Conservation (phyloP, 2,329 filamentous ascomycete genomes). For the Penicillium sp. region DNA sequence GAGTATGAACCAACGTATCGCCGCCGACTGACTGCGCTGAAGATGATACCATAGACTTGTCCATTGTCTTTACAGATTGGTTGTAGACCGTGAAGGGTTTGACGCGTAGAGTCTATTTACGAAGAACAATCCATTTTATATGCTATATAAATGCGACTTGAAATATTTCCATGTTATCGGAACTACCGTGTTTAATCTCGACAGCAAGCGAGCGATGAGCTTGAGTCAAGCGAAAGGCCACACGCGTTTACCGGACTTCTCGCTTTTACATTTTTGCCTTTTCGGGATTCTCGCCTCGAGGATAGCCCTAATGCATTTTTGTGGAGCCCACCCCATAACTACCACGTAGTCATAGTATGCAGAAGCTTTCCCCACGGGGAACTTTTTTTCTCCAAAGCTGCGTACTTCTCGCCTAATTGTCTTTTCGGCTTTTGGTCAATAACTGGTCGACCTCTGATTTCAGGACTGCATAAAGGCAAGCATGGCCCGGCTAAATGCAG, state of each 20-base stretch:
- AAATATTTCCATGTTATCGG: not conserved
- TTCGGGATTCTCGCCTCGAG: not conserved
- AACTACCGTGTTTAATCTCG: not conserved
- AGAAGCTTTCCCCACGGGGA: too few species aligned
- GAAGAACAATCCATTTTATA: too few species aligned
- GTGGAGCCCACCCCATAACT: too few species aligned
- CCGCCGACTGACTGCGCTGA: not conserved
- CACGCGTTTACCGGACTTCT: not conserved
- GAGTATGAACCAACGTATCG: not conserved
- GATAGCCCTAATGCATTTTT: too few species aligned
- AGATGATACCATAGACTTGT: not conserved
- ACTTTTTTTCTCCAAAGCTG: too few species aligned
- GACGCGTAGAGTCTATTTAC: too few species aligned
- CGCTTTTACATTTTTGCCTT: not conserved
- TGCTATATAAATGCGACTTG: too few species aligned
- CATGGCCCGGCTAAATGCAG: not conserved
- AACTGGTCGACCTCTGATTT: not conserved
- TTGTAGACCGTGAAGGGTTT: too few species aligned
- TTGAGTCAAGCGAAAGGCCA: too few species aligned
- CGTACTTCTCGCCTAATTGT: not conserved
- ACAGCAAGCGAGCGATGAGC: not conserved
- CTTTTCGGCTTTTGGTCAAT: not conserved
- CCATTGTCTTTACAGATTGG: not conserved
- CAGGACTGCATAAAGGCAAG: not conserved
- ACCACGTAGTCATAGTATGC: too few species aligned